Base-by-base conservation (phyloP, 2,329 filamentous ascomycete genomes). In the Trichoderma arundinaceum region DNA sequence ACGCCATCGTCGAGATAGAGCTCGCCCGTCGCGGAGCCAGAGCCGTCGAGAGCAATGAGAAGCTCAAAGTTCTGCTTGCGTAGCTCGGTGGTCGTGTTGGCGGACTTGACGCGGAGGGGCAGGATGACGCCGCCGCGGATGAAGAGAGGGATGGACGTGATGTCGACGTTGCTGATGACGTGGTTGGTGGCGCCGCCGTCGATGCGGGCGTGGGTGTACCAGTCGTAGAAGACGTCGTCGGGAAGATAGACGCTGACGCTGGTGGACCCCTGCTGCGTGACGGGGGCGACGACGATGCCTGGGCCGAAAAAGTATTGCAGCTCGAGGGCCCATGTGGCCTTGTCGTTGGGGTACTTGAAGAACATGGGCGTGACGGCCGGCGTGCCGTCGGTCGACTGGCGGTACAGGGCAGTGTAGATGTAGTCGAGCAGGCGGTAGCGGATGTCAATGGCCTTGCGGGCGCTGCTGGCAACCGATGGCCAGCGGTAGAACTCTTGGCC, bases 341-440 rank as follows among this genome's bases (percentile, higher is more conserved):
- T 69, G 69, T 86, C 84, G 17, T 75, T 44, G 3, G 83, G 90
- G 74, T 93, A 94, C 33, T 86, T 74, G 79, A 88, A 94, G 77
- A 90, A 92, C 64, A 93, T 76, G 0, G 91, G 91, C 70, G 87
- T 87, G 63, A 92, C 79, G 68, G 88, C 80, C 0, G 91, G 90
- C 1, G 82, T 83, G 39, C 91, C 91, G 28, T 83, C 83, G 17
- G 80, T 72, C 35, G 82, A 84, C 74, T 91, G 85, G 65, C 79
- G 77, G 73, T 88, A 81, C 70, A 92, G 81, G 0, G 88, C 86
- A 1, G 91, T 93, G 80, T 94, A 94, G 67, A 92, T 82, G 78
- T 94, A 94, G 72, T 93, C 91, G n/a, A 94, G 81, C n/a, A 94
- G 81, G 38, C 85, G 83, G 78, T 94, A 94, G n/a, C 91, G 85